Evolutionary conservation across 495 filamentous ascomycete genomes (phyloP).

Genomic region (Penicillium macrosclerotiorum): DNA sequence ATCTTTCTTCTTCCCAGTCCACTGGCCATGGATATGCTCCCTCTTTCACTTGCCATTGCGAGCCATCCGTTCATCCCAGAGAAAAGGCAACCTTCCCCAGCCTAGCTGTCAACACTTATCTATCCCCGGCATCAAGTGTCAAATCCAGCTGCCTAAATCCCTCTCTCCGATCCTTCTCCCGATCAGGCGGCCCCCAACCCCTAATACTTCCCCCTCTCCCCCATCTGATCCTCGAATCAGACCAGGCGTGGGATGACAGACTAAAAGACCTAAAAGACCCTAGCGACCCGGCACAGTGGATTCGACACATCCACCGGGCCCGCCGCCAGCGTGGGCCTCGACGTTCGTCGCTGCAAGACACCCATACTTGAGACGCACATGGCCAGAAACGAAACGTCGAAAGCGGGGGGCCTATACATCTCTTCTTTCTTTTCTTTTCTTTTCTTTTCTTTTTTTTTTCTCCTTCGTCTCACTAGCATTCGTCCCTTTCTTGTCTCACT

Average conservation of each 20-base stretch:
- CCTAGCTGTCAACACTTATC: neutral
- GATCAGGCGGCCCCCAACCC: too few species aligned
- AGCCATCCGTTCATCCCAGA: too few species aligned
- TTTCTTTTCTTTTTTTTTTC: too few species aligned
- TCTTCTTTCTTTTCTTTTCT: too few species aligned
- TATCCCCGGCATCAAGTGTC: neutral
- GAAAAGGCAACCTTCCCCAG: too few species aligned
- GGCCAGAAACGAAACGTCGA: constrained; percentile 7
- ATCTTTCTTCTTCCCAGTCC: neutral
- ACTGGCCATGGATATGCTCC: too few species aligned
- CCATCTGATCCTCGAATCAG: constrained; percentile 22
- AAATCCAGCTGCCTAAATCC: neutral
- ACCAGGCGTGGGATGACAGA: neutral
- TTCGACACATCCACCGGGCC: constrained; percentile 14
- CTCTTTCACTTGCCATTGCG: too few species aligned
- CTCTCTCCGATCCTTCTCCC: too few species aligned
- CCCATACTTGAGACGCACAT: constrained; percentile 21
- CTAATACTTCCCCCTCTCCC: neutral
- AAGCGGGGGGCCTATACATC: constrained; percentile 1
- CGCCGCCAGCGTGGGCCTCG: too few species aligned
- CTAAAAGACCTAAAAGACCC: constrained; percentile 3
- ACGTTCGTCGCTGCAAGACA: constrained; percentile 10
- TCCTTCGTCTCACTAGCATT: too few species aligned
- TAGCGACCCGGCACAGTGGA: constrained; percentile 3
- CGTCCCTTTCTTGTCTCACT: too few species aligned